Conservation (phyloP, 23 red algal species). For the Gracilariopsis chorda region DNA sequence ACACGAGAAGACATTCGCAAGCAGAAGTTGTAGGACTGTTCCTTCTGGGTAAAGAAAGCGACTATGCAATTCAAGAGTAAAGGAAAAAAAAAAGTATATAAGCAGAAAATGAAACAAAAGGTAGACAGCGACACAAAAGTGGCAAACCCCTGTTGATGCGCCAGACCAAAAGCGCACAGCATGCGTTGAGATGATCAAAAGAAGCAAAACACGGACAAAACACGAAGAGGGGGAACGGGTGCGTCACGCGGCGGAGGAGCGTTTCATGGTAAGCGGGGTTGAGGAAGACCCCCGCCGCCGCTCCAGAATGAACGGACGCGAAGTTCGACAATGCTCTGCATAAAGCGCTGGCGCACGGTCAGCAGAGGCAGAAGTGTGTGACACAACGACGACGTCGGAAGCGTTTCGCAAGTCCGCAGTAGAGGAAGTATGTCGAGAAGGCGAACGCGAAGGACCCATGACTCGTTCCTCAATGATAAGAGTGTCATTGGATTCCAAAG, state of each 20-base stretch:
- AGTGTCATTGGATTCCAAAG: background rate
- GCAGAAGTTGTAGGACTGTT: no score
- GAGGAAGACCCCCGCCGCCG: constrained; percentile 35
- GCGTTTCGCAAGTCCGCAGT: background rate
- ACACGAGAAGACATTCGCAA: no score
- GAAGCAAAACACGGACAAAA: background rate
- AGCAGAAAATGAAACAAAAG: background rate
- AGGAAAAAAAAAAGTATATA: background rate
- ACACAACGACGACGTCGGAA: background rate
- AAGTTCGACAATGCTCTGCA: background rate
- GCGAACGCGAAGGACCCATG: background rate
- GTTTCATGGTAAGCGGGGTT: background rate
- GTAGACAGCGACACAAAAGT: no score
- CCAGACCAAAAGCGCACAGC: background rate
- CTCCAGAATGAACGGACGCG: constrained; percentile 37
- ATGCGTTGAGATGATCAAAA: background rate
- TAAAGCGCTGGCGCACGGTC: background rate
- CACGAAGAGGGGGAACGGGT: background rate
- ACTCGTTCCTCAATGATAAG: background rate
- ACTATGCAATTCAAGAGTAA: background rate
- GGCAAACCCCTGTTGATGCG: background rate
- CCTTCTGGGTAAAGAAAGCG: no score
- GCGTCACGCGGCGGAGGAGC: constrained; percentile 7
- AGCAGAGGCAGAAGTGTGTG: background rate
- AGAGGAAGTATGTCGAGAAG: background rate